phyloP scores from a whole-genome alignment of 2,329 filamentous ascomycete species.

The Trichoderma sp. region DNA sequence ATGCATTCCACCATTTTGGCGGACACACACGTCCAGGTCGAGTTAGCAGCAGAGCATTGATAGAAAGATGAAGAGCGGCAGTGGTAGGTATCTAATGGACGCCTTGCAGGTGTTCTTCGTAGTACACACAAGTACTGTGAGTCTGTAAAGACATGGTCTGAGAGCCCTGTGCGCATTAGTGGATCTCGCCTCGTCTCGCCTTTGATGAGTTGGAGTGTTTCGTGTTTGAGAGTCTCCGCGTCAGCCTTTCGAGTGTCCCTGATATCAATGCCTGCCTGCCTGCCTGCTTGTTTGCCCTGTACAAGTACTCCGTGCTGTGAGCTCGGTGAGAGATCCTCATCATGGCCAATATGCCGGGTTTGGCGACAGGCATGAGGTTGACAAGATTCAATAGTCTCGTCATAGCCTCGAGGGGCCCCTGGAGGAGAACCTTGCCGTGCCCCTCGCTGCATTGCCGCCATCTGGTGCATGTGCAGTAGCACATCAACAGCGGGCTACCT shows the following conservation, averaged over 20 bases:
- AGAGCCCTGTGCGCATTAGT: background rate
- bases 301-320: background rate
- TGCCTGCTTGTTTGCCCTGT: background rate
- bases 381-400: background rate
- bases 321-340: background rate
- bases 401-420: background rate
- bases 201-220: constrained; percentile 5
- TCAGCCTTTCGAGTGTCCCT: background rate
- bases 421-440: background rate
- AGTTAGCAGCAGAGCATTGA: background rate
- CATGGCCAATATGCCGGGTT: background rate
- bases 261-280: background rate
- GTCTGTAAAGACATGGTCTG: background rate
- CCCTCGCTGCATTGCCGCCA: background rate
- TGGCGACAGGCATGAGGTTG: background rate
- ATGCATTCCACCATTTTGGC: background rate
- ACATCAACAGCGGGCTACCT: background rate
- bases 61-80: background rate
- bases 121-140: background rate
- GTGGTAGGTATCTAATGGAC: background rate
- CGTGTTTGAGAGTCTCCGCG: background rate
- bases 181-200: background rate
- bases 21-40: background rate
- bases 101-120: background rate
- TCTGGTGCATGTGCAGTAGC: background rate